Conservation (phyloP, 163 green algal genomes). For the Trebouxia gelatinosa region DNA sequence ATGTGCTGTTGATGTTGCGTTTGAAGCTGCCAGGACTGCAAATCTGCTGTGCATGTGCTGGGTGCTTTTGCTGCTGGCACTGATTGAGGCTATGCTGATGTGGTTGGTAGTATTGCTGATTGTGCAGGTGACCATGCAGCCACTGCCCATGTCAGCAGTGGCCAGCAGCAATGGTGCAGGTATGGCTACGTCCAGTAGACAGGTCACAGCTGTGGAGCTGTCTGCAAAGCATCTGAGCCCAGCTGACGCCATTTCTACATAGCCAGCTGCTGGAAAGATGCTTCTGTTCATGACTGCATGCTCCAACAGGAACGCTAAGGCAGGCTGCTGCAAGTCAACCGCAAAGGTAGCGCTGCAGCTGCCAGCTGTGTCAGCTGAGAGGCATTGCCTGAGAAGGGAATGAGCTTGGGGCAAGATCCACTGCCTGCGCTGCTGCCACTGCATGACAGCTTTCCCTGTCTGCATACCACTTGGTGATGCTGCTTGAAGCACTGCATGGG, state of each 20-base stretch:
- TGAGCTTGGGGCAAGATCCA: conserved; percentile 33
- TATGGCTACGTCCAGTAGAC: too few species aligned
- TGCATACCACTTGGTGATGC: neutral
- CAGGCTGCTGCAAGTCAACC: neutral
- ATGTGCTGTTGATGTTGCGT: too few species aligned
- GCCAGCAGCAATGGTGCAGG: conserved; percentile 42
- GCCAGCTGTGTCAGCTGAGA: neutral
- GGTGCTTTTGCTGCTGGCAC: too few species aligned
- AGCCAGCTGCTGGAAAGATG: conserved; percentile 73
- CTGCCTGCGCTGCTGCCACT: conserved; percentile 24
- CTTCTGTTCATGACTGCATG: conserved; percentile 58
- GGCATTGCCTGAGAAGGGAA: conserved; percentile 2
- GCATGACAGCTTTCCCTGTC: neutral
- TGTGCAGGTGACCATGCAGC: too few species aligned
- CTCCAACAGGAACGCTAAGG: conserved; percentile 59
- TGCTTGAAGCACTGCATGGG: conserved; percentile 44
- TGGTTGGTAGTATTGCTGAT: too few species aligned
- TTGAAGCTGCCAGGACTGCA: too few species aligned
- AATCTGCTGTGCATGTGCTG: too few species aligned
- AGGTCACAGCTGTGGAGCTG: too few species aligned
- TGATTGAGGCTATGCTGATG: too few species aligned
- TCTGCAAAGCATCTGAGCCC: too few species aligned
- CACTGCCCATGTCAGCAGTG: too few species aligned
- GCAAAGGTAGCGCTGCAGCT: neutral
- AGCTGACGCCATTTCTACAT: conserved; percentile 66